Evolutionary conservation across 208 protist species (phyloP), one percentile per base, ranked within the genome.

Genomic region (Acanthamoeba castellanii): DNA sequence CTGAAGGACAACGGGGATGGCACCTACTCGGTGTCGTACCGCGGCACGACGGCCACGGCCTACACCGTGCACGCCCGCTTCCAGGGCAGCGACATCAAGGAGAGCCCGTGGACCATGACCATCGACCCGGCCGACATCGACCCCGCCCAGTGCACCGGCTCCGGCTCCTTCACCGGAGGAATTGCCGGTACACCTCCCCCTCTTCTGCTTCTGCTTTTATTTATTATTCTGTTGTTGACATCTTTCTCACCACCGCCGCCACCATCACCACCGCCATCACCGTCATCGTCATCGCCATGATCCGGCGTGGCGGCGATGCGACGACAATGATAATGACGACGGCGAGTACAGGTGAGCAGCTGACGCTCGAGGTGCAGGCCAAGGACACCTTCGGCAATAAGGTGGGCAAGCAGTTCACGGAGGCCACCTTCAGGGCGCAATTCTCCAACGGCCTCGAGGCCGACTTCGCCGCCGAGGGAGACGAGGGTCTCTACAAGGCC

Each of bases 101-200:
- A 37, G 9, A 88, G 81, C n/a, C 81, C 81, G 30, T 88, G 81
- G 81, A 59, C 81, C 8, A 64, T 88, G 81, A 88, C 14, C 27
- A 3, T 88, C n/a, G 20, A 64, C 8, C 45, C 81, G 13, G 55
- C 81, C 3, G 81, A 6, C 22, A 42, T 88, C 55, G 45, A 66
- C n/a, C 50, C 81, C 27, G 42, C 81, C 3, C 45, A 88, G 9
- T 88, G 81, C 55, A 22, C 7, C 2, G 81, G 37, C 45, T 18
- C 50, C 32, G 81, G 81, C 20, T 50, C 81, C 14, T 59, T 88
- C 9, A 42, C 70, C 13, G 81, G 81, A 11, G 81, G 81, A 59
- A 42, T 22, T 61, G 81, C 81, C 42, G 81, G 81, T 64, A 55
- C n/a, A 3, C 34, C 52, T 57, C 52, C 11, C 52, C 52, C 16